Percentiles rank a stretch among this genome's conserved stretches.
phyloP scores from a whole-genome alignment of 1,139 yeast genomes.

The Saccharomyces pastorianus region DNA sequence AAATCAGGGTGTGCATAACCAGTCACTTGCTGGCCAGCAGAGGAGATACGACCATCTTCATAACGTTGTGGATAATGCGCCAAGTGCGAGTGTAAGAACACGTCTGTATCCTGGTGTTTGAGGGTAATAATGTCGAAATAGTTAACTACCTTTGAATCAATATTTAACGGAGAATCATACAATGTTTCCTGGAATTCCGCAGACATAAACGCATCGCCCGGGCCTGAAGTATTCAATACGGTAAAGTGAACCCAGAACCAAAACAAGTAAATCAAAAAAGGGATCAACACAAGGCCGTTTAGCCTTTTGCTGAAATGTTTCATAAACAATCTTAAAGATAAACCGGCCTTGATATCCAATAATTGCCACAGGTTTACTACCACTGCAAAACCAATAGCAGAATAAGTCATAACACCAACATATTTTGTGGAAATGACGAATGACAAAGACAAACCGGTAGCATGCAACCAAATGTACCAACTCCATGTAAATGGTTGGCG shows the following conservation, averaged over 20 bases:
- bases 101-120: conserved; percentile 66
- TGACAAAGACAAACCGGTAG: conserved; percentile 79
- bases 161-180: conserved; percentile 71
- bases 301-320: conserved; percentile 75
- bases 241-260: conserved; percentile 94
- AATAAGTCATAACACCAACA: conserved; percentile 87
- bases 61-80: conserved; percentile 78
- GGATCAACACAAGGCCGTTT: conserved; percentile 65
- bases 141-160: conserved; percentile 60
- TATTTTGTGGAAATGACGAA: conserved; percentile 91
- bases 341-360: conserved; percentile 64
- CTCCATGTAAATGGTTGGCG: conserved; percentile 49
- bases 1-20: conserved; percentile 51
- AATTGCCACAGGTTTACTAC: conserved; percentile 78
- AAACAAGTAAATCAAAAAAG: conserved; percentile 72
- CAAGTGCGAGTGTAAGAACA: conserved; percentile 73
- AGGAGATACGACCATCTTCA: conserved; percentile 92
- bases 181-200: conserved; percentile 88
- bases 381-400: conserved; percentile 82
- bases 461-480: conserved; percentile 86
- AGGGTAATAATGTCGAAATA: conserved; percentile 71
- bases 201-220: conserved; percentile 93
- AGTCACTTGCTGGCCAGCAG: conserved; percentile 92
- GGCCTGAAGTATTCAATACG: conserved; percentile 76
- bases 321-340: conserved; percentile 48